Conservation (phyloP, 129 eudicot species). For the Flaveria trinervia region DNA sequence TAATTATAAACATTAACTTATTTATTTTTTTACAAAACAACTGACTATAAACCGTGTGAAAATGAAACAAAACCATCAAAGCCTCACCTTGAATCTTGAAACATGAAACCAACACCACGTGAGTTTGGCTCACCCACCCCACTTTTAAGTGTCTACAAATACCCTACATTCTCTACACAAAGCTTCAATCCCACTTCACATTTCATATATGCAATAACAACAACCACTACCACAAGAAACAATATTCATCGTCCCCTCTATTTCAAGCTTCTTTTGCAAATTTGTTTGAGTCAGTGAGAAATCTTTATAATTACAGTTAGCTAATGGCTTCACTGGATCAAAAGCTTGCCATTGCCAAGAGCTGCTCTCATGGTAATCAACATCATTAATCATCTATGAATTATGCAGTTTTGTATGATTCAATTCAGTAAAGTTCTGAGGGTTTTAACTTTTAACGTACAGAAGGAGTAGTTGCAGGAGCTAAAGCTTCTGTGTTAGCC, state of each 20-base stretch:
- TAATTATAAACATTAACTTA: background rate
- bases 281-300: too few relatives aligned
- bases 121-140: constrained; percentile 24
- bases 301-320: background rate
- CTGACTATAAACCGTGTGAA: constrained; percentile 23
- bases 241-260: background rate
- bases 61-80: constrained; percentile 54
- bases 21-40: background rate
- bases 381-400: background rate
- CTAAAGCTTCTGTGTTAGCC: constrained; percentile 75
- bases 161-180: constrained; percentile 15
- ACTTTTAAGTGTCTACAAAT: constrained; percentile 31
- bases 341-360: constrained; percentile 77
- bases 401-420: background rate
- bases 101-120: constrained; percentile 34
- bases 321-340: constrained; percentile 59
- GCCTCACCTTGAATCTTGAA: constrained; percentile 8
- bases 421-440: background rate
- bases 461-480: constrained; percentile 88
- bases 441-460: constrained; percentile 12
- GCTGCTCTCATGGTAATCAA: constrained; percentile 65
- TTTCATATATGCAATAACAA: background rate
- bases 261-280: background rate
- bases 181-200: background rate
- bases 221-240: background rate